Base-by-base conservation (phyloP, 2,329 filamentous ascomycete species). In the Ophiostoma ulmi region DNA sequence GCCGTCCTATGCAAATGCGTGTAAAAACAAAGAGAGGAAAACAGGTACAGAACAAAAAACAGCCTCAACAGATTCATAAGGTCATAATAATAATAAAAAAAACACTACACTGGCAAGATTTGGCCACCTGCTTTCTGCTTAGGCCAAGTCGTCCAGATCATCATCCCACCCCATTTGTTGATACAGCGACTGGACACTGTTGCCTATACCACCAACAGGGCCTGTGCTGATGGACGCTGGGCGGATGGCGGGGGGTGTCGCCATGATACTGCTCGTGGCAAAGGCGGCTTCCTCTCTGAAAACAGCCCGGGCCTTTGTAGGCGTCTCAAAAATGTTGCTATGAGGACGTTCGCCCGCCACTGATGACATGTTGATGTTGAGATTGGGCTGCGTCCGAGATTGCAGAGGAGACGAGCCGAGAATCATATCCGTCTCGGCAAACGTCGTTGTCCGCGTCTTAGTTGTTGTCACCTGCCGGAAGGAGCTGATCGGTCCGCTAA, bases 141-240 rank as follows among this genome's bases (percentile, higher is more conserved):
- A 65, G 20, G 63, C 72, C 69, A 77, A 70, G 31, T 77, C 76
- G 72, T 78, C 76, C 5, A 77, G 81, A 76, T 87, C 85, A 72
- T 87, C 82, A 75, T 87, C 85, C 86, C 86, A 88, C 65, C 86
- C 86, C 61, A 88, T 77, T 73, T 79, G 80, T 74, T 86, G 80
- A 74, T 85, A 88, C 69, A 88, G 84, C 13, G 83, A 84, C 73
- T 79, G 72, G 44, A 77, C 77, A 39, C 69, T 67, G 48, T 52
- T 69, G 72, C 76, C 79, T 68, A 65, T 39, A 74, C 77, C 7
- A 22, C 67, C 7, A 72, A 73, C 4, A 70, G 63, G 63, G 3
- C 2, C 63, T 3, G 63, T 6, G 35, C 17, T 31, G 17, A 26
- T 14, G 35, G 63, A 20, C 22, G 63, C 63, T 39, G 63, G 17